Percentiles rank a stretch among this genome's conserved stretches.
These are phyloP conservation scores for Geotrichum ghanense DNA, from an alignment of 805 yeast species.

Conservation along the genomic window DNA sequence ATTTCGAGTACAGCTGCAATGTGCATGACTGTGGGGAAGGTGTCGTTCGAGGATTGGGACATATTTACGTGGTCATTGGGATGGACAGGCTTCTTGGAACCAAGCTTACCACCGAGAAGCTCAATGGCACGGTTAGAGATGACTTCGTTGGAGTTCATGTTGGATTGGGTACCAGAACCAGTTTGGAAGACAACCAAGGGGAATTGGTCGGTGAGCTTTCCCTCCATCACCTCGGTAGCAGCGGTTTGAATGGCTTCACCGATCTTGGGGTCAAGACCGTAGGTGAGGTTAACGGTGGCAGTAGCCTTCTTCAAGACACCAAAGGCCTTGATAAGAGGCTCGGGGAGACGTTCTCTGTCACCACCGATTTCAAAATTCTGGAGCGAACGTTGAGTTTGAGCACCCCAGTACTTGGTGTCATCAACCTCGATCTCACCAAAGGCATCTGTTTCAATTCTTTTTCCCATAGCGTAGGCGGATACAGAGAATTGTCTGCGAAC, in stretches of 20 bases:
- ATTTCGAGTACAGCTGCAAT: slow-evolving; percentile 95
- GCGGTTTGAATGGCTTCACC: slow-evolving; percentile 83
- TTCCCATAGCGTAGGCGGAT: slow-evolving; percentile 13
- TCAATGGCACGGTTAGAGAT: slow-evolving; percentile 98
- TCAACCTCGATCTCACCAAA: slow-evolving; percentile 94
- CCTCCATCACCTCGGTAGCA: slow-evolving; percentile 89
- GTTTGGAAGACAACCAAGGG: slow-evolving; percentile 98
- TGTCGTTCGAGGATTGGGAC: slow-evolving; percentile 98
- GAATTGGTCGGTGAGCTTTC: slow-evolving; percentile 87
- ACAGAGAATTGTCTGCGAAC: slow-evolving; percentile 11
- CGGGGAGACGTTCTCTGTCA: slow-evolving; percentile 78
- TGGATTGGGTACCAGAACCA: slow-evolving; percentile 97
- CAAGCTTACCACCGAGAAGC: slow-evolving; percentile 81
- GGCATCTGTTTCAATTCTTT: slow-evolving; percentile 84
- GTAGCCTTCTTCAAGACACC: slow-evolving; percentile 92
- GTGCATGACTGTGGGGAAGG: slow-evolving; percentile 99
- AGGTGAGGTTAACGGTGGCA: slow-evolving; percentile 74
- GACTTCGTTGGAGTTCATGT: slow-evolving; percentile 99
- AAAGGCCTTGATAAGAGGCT: slow-evolving; percentile 81
- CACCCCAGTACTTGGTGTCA: slow-evolving; percentile 87
- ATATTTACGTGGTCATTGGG: slow-evolving; percentile 98
- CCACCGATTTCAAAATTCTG: slow-evolving; percentile 97
- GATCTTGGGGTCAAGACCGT: slow-evolving; percentile 80
- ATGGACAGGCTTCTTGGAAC: slow-evolving; percentile 90
- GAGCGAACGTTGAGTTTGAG: slow-evolving; percentile 85